Conservation (phyloP, 177 flowering plant genomes). For the Vitis hybrid region DNA sequence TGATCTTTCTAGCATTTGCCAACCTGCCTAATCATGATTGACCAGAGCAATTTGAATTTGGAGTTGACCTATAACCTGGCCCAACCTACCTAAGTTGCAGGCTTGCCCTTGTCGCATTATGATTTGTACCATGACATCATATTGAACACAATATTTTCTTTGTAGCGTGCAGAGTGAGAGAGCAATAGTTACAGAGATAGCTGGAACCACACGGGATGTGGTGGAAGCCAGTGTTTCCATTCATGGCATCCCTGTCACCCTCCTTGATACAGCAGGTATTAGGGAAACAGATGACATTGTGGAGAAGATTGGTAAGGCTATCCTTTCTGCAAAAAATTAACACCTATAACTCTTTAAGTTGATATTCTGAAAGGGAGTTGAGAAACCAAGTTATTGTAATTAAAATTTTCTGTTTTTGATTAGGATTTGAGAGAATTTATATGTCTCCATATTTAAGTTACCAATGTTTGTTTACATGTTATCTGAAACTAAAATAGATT, state of each 20-base stretch:
- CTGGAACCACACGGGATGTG: slow-evolving; percentile 95
- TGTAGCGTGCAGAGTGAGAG: slow-evolving; percentile 92
- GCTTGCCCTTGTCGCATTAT: not conserved
- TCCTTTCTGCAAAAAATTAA: not conserved
- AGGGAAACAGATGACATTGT: slow-evolving; percentile 86
- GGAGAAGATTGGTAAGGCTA: slow-evolving; percentile 80
- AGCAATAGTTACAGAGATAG: slow-evolving; percentile 95
- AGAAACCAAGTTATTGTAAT: not conserved
- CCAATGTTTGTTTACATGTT: not conserved
- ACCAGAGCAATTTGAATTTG: too few species aligned
- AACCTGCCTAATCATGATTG: too few species aligned
- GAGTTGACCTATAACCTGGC: too few species aligned
- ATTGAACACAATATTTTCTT: slow-evolving; percentile 17
- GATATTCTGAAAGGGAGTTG: not conserved
- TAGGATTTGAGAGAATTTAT: not conserved
- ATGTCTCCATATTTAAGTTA: not conserved
- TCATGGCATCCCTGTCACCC: slow-evolving; percentile 81
- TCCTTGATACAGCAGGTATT: slow-evolving; percentile 98
- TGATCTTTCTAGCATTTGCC: too few species aligned
- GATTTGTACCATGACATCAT: slow-evolving; percentile 12
- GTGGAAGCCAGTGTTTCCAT: slow-evolving; percentile 82
- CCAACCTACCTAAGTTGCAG: too few species aligned
- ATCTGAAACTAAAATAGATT: not conserved
- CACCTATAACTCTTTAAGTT: not conserved
- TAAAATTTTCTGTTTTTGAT: too few species aligned